Conservation (phyloP, 345 rosid genomes). For the Rhizophora apiculata region DNA sequence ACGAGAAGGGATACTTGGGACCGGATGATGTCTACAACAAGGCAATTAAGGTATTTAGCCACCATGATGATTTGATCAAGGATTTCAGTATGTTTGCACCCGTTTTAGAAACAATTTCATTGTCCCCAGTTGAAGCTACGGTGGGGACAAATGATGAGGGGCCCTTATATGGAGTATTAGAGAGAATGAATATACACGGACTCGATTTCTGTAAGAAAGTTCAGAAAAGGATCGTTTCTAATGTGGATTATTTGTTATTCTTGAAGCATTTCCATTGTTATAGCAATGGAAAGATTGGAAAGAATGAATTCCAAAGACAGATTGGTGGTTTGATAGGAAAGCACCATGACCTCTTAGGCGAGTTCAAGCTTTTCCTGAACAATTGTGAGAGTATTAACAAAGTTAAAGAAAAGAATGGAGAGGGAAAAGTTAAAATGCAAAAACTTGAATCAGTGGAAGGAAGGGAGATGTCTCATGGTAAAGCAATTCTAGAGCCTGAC, state of each 20-base stretch:
- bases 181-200: background rate
- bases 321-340: background rate
- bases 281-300: background rate
- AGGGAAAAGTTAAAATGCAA: no score
- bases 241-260: background rate
- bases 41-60: background rate
- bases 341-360: background rate
- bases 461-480: background rate
- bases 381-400: background rate
- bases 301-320: background rate
- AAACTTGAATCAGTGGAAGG: no score
- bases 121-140: no score
- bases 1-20: background rate
- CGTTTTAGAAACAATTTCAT: background rate
- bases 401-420: background rate
- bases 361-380: background rate
- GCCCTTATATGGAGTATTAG: no score
- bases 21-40: background rate
- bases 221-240: background rate
- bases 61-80: background rate
- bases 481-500: background rate
- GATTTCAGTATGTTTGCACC: background rate
- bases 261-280: background rate
- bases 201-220: background rate
- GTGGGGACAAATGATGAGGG: no score